These are phyloP conservation scores for Penicillium sp. DNA, from an alignment of 2,329 filamentous ascomycete species.

Conservation along the genomic window DNA sequence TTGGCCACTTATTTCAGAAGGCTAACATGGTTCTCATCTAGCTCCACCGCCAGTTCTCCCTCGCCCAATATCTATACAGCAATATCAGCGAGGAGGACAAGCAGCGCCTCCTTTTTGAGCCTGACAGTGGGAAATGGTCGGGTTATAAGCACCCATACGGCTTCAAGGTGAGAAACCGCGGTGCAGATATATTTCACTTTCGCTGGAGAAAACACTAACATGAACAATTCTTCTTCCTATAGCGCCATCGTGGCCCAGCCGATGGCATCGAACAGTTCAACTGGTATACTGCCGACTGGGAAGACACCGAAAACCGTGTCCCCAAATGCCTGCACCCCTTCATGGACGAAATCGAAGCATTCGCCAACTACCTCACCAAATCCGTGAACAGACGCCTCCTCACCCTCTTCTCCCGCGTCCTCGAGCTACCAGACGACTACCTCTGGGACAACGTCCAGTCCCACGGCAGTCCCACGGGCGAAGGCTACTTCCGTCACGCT, in stretches of 20 bases:
- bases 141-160: constrained; percentile 55
- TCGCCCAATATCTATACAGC: constrained; percentile 54
- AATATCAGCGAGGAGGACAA: constrained; percentile 56
- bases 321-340: constrained; percentile 53
- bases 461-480: constrained; percentile 46
- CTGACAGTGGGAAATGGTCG: constrained; percentile 52
- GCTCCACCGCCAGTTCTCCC: constrained; percentile 54
- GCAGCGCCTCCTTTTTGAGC: constrained; percentile 50
- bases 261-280: constrained; percentile 60
- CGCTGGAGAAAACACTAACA: background rate
- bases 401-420: constrained; percentile 46
- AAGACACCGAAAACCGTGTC: constrained; percentile 38
- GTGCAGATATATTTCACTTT: background rate
- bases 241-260: constrained; percentile 46
- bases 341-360: constrained; percentile 53
- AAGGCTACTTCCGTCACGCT: constrained; percentile 52
- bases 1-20: background rate
- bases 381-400: constrained; percentile 51
- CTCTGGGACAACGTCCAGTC: constrained; percentile 51
- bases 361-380: constrained; percentile 52
- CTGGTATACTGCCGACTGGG: constrained; percentile 54
- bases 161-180: constrained; percentile 41
- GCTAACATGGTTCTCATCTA: background rate
- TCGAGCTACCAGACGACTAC: constrained; percentile 50
- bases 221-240: constrained; percentile 2